phyloP scores from a whole-genome alignment of 345 rosid genomes.

The Rhizophora apiculata region DNA sequence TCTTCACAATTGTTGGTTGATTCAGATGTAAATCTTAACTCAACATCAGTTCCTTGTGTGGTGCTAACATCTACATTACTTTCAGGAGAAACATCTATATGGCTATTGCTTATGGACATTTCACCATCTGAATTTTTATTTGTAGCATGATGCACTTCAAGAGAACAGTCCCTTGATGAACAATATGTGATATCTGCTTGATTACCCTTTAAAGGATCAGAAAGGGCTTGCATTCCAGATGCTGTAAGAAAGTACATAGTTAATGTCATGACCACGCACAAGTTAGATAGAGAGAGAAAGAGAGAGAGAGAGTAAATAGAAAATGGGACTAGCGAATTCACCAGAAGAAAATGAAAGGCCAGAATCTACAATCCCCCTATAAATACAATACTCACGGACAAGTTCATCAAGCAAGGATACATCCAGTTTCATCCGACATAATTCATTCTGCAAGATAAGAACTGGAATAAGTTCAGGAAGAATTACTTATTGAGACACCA shows the following conservation, averaged over 20 bases:
- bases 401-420: constrained; percentile 75
- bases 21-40: constrained; percentile 54
- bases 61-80: constrained; percentile 42
- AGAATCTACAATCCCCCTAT: constrained; percentile 77
- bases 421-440: constrained; percentile 81
- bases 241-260: neutral
- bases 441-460: constrained; percentile 71
- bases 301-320: constrained; percentile 1
- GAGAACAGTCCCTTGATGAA: constrained; percentile 48
- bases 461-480: too few species aligned
- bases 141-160: constrained; percentile 46
- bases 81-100: constrained; percentile 40
- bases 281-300: neutral
- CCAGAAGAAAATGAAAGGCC: constrained; percentile 34
- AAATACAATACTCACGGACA: constrained; percentile 85
- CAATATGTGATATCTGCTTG: constrained; percentile 38
- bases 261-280: neutral
- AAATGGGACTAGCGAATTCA: constrained; percentile 27
- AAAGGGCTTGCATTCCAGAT: constrained; percentile 41
- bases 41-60: constrained; percentile 48
- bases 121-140: constrained; percentile 61
- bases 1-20: constrained; percentile 48
- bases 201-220: constrained; percentile 37
- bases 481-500: too few species aligned
- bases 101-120: constrained; percentile 33